phyloP scores from a whole-genome alignment of 2,329 filamentous ascomycete genomes.

The Penicillium sp. region DNA sequence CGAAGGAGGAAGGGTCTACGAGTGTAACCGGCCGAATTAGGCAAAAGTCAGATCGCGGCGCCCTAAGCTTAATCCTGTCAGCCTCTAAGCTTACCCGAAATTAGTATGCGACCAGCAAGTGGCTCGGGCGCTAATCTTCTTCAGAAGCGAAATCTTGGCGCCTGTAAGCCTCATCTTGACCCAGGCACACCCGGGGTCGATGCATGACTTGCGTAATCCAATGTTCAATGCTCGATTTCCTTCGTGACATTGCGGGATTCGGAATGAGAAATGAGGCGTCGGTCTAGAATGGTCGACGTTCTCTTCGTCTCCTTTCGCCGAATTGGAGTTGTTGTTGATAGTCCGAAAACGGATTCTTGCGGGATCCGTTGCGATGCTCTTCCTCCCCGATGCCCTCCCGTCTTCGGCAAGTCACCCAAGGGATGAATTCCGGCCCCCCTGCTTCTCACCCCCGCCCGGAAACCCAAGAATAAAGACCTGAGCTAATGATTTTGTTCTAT shows the following conservation, averaged over 20 bases:
- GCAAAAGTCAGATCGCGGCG: neutral
- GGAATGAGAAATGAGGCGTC: neutral
- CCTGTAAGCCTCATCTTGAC: conserved; percentile 3
- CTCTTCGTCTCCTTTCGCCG: neutral
- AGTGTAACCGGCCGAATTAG: conserved; percentile 29
- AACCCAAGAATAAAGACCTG: neutral
- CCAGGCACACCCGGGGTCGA: neutral
- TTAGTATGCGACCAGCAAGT: conserved; percentile 19
- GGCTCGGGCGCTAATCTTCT: conserved; percentile 7
- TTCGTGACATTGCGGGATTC: conserved; percentile 11
- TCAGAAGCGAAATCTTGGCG: conserved; percentile 16
- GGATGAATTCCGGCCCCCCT: neutral
- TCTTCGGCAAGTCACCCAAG: conserved; percentile 11
- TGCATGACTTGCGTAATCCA: conserved; percentile 13
- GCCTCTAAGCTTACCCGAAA: neutral
- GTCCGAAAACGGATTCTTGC: conserved; percentile 31
- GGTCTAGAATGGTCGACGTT: conserved; percentile 16
- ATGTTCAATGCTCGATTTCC: neutral
- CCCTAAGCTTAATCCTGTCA: conserved; percentile 11
- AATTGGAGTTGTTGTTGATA: conserved; percentile 12
- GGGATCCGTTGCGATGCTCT: neutral
- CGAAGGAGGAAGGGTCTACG: neutral
- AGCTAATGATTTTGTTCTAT: no score
- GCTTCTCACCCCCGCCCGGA: neutral
- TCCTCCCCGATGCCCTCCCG: conserved; percentile 5